Percentiles rank a stretch among this genome's conserved stretches.
Evolutionary conservation across 352 stramenopile genomes (phyloP).

Genomic region (Albugo candida): DNA sequence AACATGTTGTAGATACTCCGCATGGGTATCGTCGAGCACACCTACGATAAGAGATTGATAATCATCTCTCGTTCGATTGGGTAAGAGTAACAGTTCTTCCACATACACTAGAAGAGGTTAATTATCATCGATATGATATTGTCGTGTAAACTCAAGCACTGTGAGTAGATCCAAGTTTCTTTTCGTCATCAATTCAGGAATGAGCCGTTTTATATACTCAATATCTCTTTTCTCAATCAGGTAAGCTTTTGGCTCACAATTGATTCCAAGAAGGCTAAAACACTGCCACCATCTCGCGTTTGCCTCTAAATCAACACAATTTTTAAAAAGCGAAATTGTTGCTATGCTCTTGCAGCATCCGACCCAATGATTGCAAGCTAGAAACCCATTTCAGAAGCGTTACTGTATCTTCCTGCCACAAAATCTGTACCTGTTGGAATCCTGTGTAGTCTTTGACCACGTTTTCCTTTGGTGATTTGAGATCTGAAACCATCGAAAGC

Average conservation of each 20-base stretch:
- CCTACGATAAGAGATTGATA: constrained; percentile 63
- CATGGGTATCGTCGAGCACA: constrained; percentile 60
- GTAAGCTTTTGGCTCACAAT: constrained; percentile 60
- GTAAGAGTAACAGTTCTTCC: constrained; percentile 23
- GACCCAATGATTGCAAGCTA: constrained; percentile 49
- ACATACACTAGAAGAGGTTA: constrained; percentile 48
- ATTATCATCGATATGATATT: constrained; percentile 75
- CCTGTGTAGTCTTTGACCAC: constrained; percentile 63
- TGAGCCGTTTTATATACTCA: constrained; percentile 39
- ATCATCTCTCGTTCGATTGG: constrained; percentile 14
- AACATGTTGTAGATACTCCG: constrained; percentile 43
- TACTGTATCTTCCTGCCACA: constrained; percentile 13
- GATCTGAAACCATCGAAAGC: constrained; percentile 44
- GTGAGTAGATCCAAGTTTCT: constrained; percentile 69
- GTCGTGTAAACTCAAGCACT: constrained; percentile 55
- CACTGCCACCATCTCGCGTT: constrained; percentile 76
- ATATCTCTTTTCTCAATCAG: constrained; percentile 43
- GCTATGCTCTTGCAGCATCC: constrained; percentile 52
- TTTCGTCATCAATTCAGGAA: constrained; percentile 33
- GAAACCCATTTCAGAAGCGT: constrained; percentile 12
- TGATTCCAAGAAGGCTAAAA: constrained; percentile 48
- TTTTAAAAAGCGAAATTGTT: constrained; percentile 62
- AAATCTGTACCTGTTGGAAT: constrained; percentile 21
- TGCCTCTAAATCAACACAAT: constrained; percentile 58
- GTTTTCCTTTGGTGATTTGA: constrained; percentile 66